Evolutionary conservation across 2,329 filamentous ascomycete genomes (phyloP), one percentile per base, ranked within the genome.

Genomic region (Aspergillus hiratsukae): DNA sequence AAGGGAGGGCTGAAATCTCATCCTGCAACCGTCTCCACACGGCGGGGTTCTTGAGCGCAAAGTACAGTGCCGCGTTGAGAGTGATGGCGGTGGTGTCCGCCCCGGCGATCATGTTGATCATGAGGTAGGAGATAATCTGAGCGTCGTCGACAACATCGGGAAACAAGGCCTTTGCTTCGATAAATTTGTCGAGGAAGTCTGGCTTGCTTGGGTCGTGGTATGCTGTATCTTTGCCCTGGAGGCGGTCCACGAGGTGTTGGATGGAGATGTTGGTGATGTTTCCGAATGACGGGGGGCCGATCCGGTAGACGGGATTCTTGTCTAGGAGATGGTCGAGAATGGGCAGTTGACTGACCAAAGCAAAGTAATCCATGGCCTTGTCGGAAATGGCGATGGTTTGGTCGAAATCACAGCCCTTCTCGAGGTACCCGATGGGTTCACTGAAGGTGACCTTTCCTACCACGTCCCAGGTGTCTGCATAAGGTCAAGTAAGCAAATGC

Each of bases 141-240:
- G 62, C 64, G 25, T 77, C 72, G 31, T 76, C 64, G 1, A 77
- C 71, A 1, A 67, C 56, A 5, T 75, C 69, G 0, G 72, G 71
- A 43, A 71, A 54, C 0, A 62, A 55, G 8, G 67, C 58, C 58
- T 76, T 73, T 2, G 72, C 68, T 11, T 76, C 71, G n/a, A 79
- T 67, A 53, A 77, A 78, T 40, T 71, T 69, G 54, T 78, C 72
- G 5, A 78, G 60, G 27, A 73, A 78, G 52, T 78, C 75, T 3
- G 49, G 63, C 51, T 45, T 61, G 40, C 8, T 56, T 27, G 17
- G 58, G 46, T 56, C 43, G 48, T 67, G 63, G 6, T 62, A 63
- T 40, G 64, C 58, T 4, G 52, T 57, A 3, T 59, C 61, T 7
- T 58, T 58, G 11, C 58, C 58, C 40, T 63, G 57, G 3, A 58